A percentile compares a stretch with the other conserved stretches of the same genome.
Evolutionary conservation across 257 asterid genomes (phyloP).

Genomic region (Oldenlandia corymbosa): DNA sequence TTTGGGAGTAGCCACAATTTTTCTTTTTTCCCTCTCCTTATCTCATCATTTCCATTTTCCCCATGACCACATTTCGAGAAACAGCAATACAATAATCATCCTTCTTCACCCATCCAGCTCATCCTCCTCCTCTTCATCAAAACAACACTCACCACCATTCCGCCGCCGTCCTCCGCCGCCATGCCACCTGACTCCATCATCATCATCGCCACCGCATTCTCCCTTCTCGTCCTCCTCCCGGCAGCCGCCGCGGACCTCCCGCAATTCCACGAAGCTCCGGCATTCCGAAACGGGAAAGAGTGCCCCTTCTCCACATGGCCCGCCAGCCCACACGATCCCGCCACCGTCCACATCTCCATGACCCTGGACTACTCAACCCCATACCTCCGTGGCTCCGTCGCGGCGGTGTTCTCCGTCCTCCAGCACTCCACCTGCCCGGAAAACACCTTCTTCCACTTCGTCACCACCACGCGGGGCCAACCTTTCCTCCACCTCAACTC

Average conservation of each 20-base stretch:
- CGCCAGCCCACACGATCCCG: conserved; percentile 22
- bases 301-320: conserved; percentile 37
- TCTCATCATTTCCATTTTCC: conserved; percentile 12
- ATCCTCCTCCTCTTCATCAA: too few relatives aligned
- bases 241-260: conserved; percentile 30
- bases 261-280: conserved; percentile 75
- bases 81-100: background rate
- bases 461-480: conserved; percentile 35
- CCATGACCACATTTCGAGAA: conserved; percentile 1
- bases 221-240: conserved; percentile 19
- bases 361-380: conserved; percentile 82
- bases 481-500: conserved; percentile 50
- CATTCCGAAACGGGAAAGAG: conserved; percentile 68
- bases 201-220: conserved; percentile 26
- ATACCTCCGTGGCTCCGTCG: conserved; percentile 86
- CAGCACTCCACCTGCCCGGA: conserved; percentile 86
- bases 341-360: conserved; percentile 77
- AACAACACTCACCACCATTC: too few relatives aligned
- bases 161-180: conserved; percentile 9
- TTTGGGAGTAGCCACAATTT: conserved; percentile 2
- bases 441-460: conserved; percentile 78
- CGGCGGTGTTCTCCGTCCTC: conserved; percentile 82
- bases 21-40: background rate
- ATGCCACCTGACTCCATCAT: conserved; percentile 20
- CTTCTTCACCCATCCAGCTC: background rate